Conservation (phyloP, 306 rosid genomes). For the Trifolium fragiferum region DNA sequence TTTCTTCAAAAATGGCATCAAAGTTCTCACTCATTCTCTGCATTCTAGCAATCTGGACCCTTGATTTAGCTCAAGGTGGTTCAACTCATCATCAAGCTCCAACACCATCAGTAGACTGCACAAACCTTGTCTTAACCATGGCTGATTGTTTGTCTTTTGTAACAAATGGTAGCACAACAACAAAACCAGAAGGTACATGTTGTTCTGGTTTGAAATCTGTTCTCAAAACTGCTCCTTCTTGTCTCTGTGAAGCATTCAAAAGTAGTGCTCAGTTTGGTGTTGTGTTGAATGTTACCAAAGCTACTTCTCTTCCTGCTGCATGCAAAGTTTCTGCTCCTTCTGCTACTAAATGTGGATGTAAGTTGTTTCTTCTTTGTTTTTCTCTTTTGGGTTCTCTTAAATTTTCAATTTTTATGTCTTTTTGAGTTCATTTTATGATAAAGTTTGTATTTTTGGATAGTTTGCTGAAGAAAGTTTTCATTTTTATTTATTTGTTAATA, state of each 20-base stretch:
- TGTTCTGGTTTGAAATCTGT: constrained; percentile 87
- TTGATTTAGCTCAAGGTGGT: constrained; percentile 26
- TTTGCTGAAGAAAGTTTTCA: constrained; percentile 25
- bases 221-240: constrained; percentile 68
- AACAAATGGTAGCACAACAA: constrained; percentile 70
- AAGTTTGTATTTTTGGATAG: neutral
- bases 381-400: neutral
- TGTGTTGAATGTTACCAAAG: constrained; percentile 81
- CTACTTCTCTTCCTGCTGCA: constrained; percentile 78
- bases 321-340: constrained; percentile 91
- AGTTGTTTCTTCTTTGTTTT: constrained; percentile 19
- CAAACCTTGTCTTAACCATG: constrained; percentile 65
- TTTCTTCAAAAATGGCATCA: constrained; percentile 48
- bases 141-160: constrained; percentile 90
- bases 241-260: constrained; percentile 87
- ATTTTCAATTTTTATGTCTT: neutral
- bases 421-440: neutral
- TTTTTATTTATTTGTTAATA: neutral
- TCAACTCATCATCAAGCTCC: constrained; percentile 56
- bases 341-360: constrained; percentile 74
- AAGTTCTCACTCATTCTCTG: constrained; percentile 34
- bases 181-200: constrained; percentile 71
- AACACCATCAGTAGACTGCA: constrained; percentile 78
- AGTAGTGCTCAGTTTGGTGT: constrained; percentile 89
- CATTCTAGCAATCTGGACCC: constrained; percentile 30